Conservation (phyloP, 257 asterid species). For the Datura wrightii region DNA sequence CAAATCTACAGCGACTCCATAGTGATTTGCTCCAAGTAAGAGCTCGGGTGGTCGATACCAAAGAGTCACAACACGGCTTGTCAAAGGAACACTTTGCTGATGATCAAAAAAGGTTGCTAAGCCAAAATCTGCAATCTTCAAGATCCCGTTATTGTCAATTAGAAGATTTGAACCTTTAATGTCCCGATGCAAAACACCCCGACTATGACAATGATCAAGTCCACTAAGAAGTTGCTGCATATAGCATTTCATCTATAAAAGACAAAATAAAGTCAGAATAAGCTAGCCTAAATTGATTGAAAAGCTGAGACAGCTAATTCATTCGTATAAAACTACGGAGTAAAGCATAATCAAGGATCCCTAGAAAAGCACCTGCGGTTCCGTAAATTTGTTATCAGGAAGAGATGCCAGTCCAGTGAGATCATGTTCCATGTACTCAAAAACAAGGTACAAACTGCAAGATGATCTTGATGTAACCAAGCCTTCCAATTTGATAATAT, state of each 20-base stretch:
- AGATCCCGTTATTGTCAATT: slow-evolving; percentile 71
- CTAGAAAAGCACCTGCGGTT: slow-evolving; percentile 67
- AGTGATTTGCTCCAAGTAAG: slow-evolving; percentile 78
- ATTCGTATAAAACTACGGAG: not conserved
- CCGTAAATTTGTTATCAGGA: slow-evolving; percentile 78
- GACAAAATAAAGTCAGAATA: not conserved
- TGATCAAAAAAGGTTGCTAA: slow-evolving; percentile 75
- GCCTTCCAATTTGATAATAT: slow-evolving; percentile 82
- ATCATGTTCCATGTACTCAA: slow-evolving; percentile 98
- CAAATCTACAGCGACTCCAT: slow-evolving; percentile 85
- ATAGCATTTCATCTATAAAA: slow-evolving; percentile 78
- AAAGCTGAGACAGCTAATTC: not conserved
- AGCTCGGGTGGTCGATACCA: slow-evolving; percentile 99
- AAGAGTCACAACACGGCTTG: slow-evolving; percentile 94
- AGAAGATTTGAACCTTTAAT: slow-evolving; percentile 90
- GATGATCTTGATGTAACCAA: slow-evolving; percentile 79
- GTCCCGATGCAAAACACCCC: slow-evolving; percentile 85
- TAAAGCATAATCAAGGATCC: slow-evolving; percentile 24
- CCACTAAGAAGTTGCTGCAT: slow-evolving; percentile 91
- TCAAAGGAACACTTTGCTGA: slow-evolving; percentile 59
- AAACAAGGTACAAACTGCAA: slow-evolving; percentile 74
- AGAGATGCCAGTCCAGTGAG: slow-evolving; percentile 86
- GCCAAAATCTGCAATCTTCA: slow-evolving; percentile 96
- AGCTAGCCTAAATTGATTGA: not conserved
- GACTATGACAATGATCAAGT: slow-evolving; percentile 77